Base-by-base conservation (phyloP, 2,329 filamentous ascomycete genomes). In the Xylariaceae sp. region DNA sequence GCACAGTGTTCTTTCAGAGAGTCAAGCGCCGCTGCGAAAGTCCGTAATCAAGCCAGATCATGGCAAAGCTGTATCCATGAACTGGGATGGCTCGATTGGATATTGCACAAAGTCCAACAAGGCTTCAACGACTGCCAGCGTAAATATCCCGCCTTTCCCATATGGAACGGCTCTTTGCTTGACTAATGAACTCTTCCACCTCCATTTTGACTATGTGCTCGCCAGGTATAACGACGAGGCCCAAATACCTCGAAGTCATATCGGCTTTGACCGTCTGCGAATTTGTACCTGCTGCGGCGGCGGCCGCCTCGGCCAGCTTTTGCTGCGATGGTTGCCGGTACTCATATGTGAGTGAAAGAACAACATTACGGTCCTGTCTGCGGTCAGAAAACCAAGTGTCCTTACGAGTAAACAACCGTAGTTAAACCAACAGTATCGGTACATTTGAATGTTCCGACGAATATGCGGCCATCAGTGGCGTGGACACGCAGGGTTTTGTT, bases 381-480 rank as follows among this genome's bases (percentile, higher is more conserved):
- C 3, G 20, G 24, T 48, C 33, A n/a, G 30, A 36, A 13, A 29
- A 33, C 29, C 16, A 24, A 15, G 10, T 13, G 50, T 24, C 15
- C 11, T 24, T 27, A 20, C 21, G 40, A 24, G 21, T 20, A 52
- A 35, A 23, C 23, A 54, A 36, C 27, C 23, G 13, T n/a, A 29
- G 23, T 20, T 39, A 41, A 27, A 53, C 40, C 46, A 75, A 95
- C 92, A 55, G 88, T 85, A 77, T 99, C 94, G 24, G 92, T 97
- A 77, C 94, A 99, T 74, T 95, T 97, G 75, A 99, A 89, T 59
- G 86, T 81, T 16, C 94, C 94, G 50, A 92, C 84, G 72, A 97
- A 99, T 71, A 96, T 86, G 55, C 94, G 89, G 13, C 84, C 85
- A 70, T 97, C 93, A 4, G 85, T 89, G 11, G 88, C 90, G 64